phyloP scores from a whole-genome alignment of 305 asterid genomes.

The Withania somnifera region DNA sequence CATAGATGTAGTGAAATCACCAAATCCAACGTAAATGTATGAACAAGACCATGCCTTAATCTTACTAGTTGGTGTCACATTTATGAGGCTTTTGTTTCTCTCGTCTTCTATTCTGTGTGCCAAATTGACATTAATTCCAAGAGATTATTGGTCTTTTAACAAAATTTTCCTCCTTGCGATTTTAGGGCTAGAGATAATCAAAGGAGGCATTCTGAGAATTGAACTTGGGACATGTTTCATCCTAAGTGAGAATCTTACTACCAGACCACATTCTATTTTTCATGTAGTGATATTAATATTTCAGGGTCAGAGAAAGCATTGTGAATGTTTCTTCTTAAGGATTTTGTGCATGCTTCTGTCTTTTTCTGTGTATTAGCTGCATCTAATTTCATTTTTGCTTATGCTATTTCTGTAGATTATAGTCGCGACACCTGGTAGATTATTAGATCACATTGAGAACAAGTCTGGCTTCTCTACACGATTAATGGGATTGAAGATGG shows the following conservation, averaged over 20 bases:
- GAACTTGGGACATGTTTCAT: background rate
- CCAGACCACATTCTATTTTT: background rate
- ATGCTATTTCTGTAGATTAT: conserved; percentile 49
- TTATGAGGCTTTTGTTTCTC: background rate
- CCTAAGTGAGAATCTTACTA: background rate
- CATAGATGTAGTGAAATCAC: background rate
- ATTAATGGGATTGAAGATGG: conserved; percentile 80
- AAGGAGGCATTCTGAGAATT: background rate
- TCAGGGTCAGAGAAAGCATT: background rate
- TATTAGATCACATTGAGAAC: conserved; percentile 89
- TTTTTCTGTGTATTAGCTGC: background rate
- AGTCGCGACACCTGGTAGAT: conserved; percentile 94
- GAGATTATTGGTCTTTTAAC: background rate
- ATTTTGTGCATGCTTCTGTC: background rate
- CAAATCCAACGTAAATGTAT: background rate
- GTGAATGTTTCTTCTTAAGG: background rate
- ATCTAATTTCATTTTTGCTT: background rate
- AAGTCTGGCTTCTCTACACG: conserved; percentile 79
- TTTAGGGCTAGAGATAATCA: background rate
- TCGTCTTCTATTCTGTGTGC: background rate
- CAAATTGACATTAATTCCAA: background rate
- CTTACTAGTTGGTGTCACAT: background rate
- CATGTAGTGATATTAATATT: background rate
- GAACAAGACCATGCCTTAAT: background rate
- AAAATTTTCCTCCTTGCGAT: background rate